Percentiles rank a stretch among this genome's conserved stretches.
These are phyloP conservation scores for Penicillium janthinellum DNA, from an alignment of 2,329 filamentous ascomycete genomes.

Conservation along the genomic window DNA sequence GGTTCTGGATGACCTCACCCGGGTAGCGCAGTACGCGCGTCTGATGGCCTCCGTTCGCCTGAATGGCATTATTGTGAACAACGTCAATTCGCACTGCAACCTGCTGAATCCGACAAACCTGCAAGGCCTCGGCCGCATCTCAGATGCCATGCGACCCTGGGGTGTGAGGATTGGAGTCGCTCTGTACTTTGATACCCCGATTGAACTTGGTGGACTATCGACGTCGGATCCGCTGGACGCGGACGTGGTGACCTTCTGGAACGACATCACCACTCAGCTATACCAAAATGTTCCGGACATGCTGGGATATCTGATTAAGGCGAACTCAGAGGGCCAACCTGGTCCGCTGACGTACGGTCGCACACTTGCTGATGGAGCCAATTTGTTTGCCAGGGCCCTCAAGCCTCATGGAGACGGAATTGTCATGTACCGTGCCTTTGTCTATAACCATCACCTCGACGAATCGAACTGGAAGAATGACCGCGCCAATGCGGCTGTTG, in stretches of 20 bases:
- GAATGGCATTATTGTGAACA: constrained; percentile 70
- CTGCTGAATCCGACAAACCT: constrained; percentile 61
- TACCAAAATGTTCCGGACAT: constrained; percentile 67
- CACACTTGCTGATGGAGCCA: constrained; percentile 68
- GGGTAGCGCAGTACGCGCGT: constrained; percentile 64
- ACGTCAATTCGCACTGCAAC: constrained; percentile 68
- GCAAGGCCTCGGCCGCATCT: constrained; percentile 62
- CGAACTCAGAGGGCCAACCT: constrained; percentile 71
- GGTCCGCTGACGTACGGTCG: constrained; percentile 70
- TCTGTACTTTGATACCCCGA: constrained; percentile 68
- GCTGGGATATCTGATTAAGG: constrained; percentile 70
- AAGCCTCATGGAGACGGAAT: constrained; percentile 59
- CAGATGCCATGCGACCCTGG: constrained; percentile 67
- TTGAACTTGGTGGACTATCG: constrained; percentile 55
- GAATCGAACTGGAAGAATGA: constrained; percentile 66
- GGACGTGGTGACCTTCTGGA: constrained; percentile 65
- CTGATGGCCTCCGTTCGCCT: constrained; percentile 67
- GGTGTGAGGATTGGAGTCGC: constrained; percentile 67
- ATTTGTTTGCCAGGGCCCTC: constrained; percentile 65
- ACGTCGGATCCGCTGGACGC: constrained; percentile 68
- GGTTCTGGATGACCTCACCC: constrained; percentile 61
- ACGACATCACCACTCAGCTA: constrained; percentile 59
- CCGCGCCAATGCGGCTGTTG: constrained; percentile 68
- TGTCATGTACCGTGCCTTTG: constrained; percentile 72
- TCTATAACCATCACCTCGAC: constrained; percentile 63